Conservation (phyloP, 352 stramenopile genomes). For the Pythium periplocum region DNA sequence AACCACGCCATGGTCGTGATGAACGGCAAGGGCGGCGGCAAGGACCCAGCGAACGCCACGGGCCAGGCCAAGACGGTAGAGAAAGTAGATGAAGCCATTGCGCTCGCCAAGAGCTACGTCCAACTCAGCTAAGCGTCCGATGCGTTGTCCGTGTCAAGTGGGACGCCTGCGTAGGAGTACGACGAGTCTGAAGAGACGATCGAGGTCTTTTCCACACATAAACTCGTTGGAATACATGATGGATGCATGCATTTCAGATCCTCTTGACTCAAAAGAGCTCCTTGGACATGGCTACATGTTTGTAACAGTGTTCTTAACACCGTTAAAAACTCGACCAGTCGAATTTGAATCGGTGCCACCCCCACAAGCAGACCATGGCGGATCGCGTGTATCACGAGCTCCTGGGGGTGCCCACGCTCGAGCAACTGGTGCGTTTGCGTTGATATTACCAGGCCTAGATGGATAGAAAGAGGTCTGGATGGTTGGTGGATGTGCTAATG, state of each 20-base stretch:
- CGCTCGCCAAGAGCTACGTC: slow-evolving; percentile 59
- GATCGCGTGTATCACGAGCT: slow-evolving; percentile 15
- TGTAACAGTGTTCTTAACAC: background rate
- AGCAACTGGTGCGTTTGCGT: slow-evolving; percentile 6
- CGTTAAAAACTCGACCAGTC: background rate
- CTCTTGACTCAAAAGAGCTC: no score
- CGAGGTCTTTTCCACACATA: background rate
- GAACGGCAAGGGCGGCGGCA: slow-evolving; percentile 94
- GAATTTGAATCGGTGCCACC: background rate
- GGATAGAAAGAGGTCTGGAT: no score
- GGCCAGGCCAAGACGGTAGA: slow-evolving; percentile 78
- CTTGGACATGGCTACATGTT: background rate
- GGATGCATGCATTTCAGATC: no score
- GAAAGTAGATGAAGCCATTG: slow-evolving; percentile 59
- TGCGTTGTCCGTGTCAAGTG: background rate
- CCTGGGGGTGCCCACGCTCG: slow-evolving; percentile 11
- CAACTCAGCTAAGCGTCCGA: slow-evolving; percentile 20
- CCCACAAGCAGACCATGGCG: slow-evolving; percentile 5
- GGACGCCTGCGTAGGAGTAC: background rate
- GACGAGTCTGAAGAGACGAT: background rate
- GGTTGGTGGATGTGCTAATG: no score
- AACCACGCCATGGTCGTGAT: slow-evolving; percentile 87
- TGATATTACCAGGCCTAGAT: no score
- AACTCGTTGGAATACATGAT: no score
- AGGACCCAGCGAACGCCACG: slow-evolving; percentile 73